Evolutionary conservation across 1,284 basidiomycete species (phyloP).

Genomic region (Omphalotus olearius): DNA sequence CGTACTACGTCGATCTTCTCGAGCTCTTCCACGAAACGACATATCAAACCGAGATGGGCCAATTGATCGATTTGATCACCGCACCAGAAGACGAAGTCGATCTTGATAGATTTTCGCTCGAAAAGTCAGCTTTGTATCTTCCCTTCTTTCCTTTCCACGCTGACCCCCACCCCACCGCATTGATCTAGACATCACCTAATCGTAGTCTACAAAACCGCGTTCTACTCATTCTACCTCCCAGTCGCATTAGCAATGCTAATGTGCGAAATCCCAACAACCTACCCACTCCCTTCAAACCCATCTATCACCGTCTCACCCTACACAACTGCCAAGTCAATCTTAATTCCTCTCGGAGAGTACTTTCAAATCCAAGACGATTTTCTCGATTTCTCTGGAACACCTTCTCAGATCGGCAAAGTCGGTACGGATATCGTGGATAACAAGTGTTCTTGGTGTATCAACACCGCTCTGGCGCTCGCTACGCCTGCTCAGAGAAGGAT

Average conservation of each 20-base stretch:
- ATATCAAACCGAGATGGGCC: slow-evolving; percentile 95
- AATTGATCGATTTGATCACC: slow-evolving; percentile 93
- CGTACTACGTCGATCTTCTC: slow-evolving; percentile 85
- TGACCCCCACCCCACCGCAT: too few species aligned
- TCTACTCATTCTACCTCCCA: slow-evolving; percentile 98
- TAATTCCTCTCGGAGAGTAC: slow-evolving; percentile 94
- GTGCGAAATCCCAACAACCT: slow-evolving; percentile 62
- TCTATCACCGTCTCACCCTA: slow-evolving; percentile 51
- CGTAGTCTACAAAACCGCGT: slow-evolving; percentile 97
- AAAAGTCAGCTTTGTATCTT: slow-evolving; percentile 51
- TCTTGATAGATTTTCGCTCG: slow-evolving; percentile 81
- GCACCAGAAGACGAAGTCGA: slow-evolving; percentile 91
- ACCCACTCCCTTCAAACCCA: slow-evolving; percentile 25
- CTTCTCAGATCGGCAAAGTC: slow-evolving; percentile 93
- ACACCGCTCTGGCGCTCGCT: slow-evolving; percentile 73
- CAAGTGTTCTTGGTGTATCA: slow-evolving; percentile 98
- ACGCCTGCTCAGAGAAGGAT: slow-evolving; percentile 51
- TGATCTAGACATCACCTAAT: slow-evolving; percentile 79
- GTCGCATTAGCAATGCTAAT: slow-evolving; percentile 92
- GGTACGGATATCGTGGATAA: slow-evolving; percentile 99
- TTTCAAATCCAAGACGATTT: slow-evolving; percentile 99
- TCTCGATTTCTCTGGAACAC: slow-evolving; percentile 89
- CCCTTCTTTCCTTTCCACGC: neutral
- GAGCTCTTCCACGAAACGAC: slow-evolving; percentile 94
- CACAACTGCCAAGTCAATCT: slow-evolving; percentile 77